Base-by-base conservation (phyloP, 306 rosid genomes). In the Argentina anserina region DNA sequence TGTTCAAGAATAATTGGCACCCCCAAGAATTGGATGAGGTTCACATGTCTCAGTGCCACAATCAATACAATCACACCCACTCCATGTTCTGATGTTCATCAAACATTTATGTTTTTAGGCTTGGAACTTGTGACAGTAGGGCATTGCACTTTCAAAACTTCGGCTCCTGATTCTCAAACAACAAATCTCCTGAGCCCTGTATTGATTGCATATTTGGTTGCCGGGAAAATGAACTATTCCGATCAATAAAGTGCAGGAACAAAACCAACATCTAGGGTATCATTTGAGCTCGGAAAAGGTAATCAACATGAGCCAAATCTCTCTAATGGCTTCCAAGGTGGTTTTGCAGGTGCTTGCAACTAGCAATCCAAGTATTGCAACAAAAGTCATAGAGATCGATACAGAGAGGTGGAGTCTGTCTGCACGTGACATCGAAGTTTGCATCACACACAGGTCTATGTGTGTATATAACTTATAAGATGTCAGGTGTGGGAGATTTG, bases 391-490 rank as follows among this genome's bases (percentile, higher is more conserved):
- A 25, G 45, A 34, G 21, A 0, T 40, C 43, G 43, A 40, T 3
- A 26, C 65, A 17, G 7, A 20, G 23, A 3, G 47, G n/a, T 25
- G 9, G 23, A 25, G 41, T n/a, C 34, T 69, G 55, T 56, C 49
- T 42, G 55, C 70, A 79, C 45, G 47, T n/a, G 77, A 66, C 82
- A 29, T 67, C 74, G 64, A 77, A 64, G 55, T 68, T 58, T 26
- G 28, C 72, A 25, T 39, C 42, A 33, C 8, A 28, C 39, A 37
- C 11, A n/a, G 10, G n/a, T 42, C 33, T 3, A 0, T 65, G 20
- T 7, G 6, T 11, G 13, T 7, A 20, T 7, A 36, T 10, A 8
- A n/a, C n/a, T 4, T 69, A 69, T 26, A 69, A 6, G 41, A 28
- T 15, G 34, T 72, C 81, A 72, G 74, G 81, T 75, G 83, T 31